These are phyloP conservation scores for Neonectria neomacrospora DNA, from an alignment of 2,329 filamentous ascomycete species.

Conservation along the genomic window DNA sequence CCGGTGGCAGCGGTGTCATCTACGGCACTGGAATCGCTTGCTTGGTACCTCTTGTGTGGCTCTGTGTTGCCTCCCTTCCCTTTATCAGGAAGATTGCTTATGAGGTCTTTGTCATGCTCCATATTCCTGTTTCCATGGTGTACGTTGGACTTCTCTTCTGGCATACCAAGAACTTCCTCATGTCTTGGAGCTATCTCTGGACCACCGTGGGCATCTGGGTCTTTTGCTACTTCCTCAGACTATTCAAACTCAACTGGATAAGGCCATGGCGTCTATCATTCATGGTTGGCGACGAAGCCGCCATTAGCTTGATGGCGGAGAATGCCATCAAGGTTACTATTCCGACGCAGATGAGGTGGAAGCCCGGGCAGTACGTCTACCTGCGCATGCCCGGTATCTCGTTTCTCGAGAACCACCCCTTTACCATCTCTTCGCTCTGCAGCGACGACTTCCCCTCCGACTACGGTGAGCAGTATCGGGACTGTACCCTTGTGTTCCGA, in stretches of 20 bases:
- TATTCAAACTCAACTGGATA: constrained; percentile 91
- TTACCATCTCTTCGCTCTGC: constrained; percentile 92
- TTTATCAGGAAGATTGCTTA: constrained; percentile 81
- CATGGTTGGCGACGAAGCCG: constrained; percentile 90
- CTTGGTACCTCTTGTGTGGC: constrained; percentile 81
- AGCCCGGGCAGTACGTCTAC: constrained; percentile 94
- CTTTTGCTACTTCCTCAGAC: constrained; percentile 76
- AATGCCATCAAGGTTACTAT: constrained; percentile 97
- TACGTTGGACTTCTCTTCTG: constrained; percentile 91
- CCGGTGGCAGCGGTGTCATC: constrained; percentile 71
- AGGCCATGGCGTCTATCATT: constrained; percentile 83
- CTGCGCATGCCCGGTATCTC: constrained; percentile 94
- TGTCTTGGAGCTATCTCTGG: constrained; percentile 90
- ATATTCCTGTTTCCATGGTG: constrained; percentile 82
- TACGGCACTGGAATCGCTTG: constrained; percentile 90
- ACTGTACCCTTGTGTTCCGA: constrained; percentile 91
- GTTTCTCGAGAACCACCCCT: constrained; percentile 91
- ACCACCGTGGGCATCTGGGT: constrained; percentile 83
- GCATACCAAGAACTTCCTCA: constrained; percentile 93
- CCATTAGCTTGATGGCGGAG: constrained; percentile 88
- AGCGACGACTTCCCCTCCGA: constrained; percentile 93
- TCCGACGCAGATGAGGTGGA: constrained; percentile 92
- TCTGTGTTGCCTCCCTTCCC: constrained; percentile 86
- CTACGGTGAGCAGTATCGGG: constrained; percentile 87
- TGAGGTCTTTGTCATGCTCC: constrained; percentile 84